Conservation (phyloP, 2,329 filamentous ascomycete genomes). For the Exserohilum rostratum region DNA sequence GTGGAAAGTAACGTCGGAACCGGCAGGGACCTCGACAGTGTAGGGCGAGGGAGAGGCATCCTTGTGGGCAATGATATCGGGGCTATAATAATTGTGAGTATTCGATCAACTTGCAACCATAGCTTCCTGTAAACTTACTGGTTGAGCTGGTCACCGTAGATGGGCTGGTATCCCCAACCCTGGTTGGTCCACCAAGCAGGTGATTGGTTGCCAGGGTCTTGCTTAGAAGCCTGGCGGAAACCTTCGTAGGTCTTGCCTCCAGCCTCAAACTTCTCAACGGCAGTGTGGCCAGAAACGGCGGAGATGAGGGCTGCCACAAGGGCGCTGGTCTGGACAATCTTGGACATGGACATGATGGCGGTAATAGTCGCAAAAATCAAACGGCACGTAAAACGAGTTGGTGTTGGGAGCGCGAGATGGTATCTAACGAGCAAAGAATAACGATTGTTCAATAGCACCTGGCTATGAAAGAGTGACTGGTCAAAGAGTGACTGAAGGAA, state of each 20-base stretch:
- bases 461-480: conserved; percentile 36
- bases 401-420: conserved; percentile 19
- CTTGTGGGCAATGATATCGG: conserved; percentile 42
- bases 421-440: conserved; percentile 18
- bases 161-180: conserved; percentile 41
- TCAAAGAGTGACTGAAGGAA: conserved; percentile 30
- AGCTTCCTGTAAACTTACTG: conserved; percentile 5
- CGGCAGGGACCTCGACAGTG: conserved; percentile 36
- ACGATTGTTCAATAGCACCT: conserved; percentile 35
- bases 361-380: background rate
- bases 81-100: background rate
- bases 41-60: conserved; percentile 39
- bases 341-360: conserved; percentile 27
- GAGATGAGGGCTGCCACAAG: conserved; percentile 37
- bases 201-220: conserved; percentile 32
- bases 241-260: conserved; percentile 39
- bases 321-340: conserved; percentile 35
- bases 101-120: background rate
- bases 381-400: conserved; percentile 1
- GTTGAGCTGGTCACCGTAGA: conserved; percentile 35
- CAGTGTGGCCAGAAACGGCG: conserved; percentile 34
- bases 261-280: conserved; percentile 34
- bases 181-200: conserved; percentile 44
- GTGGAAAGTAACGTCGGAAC: conserved; percentile 38
- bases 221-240: conserved; percentile 34